phyloP scores from a whole-genome alignment of 345 rosid species.

The Dipteronia sinensis region DNA sequence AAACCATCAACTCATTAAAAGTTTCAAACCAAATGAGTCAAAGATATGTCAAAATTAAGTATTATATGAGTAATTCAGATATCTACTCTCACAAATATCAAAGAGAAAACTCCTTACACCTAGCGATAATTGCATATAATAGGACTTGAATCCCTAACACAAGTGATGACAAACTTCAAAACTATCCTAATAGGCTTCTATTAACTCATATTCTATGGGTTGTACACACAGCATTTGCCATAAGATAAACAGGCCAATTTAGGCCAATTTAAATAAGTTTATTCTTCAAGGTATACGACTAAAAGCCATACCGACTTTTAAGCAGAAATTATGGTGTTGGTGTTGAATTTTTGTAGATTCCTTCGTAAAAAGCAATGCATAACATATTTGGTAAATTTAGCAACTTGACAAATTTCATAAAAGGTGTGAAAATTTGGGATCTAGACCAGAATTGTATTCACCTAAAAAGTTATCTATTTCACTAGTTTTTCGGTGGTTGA shows the following conservation, averaged over 20 bases:
- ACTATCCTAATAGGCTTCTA: background rate
- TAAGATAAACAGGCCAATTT: background rate
- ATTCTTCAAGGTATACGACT: background rate
- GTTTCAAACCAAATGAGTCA: no score
- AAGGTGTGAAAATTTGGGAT: background rate
- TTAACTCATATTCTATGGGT: background rate
- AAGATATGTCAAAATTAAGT: no score
- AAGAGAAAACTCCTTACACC: no score
- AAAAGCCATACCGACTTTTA: background rate
- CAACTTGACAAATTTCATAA: background rate
- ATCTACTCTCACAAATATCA: no score
- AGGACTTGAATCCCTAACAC: no score
- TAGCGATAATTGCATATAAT: no score
- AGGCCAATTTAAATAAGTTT: background rate
- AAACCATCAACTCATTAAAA: no score
- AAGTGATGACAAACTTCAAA: no score
- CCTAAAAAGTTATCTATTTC: no score
- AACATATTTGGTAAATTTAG: background rate
- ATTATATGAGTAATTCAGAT: no score
- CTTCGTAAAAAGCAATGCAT: background rate
- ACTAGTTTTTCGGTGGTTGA: no score
- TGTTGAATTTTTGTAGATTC: background rate
- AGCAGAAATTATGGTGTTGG: background rate
- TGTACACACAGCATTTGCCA: background rate
- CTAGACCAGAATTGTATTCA: no score